Base-by-base conservation (phyloP, 441 rosid species). In the Raphanus hybrid region DNA sequence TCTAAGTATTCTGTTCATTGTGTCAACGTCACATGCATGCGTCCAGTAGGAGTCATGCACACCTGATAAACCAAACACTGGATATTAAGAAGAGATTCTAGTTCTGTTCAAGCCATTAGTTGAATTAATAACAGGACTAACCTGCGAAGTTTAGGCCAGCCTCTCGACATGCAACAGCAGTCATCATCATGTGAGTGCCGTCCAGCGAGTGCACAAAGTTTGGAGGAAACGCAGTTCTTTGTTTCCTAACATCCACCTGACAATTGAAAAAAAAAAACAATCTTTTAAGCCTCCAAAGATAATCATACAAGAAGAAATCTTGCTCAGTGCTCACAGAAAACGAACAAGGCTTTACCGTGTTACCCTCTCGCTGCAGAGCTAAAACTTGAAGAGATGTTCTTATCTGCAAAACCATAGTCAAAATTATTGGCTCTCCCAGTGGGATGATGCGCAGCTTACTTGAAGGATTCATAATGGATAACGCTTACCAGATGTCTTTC, bases 21-120 rank as follows among this genome's bases (percentile, higher is more conserved):
- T 78, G 75, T 96, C 99, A 71, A 92, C 97, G 66, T 92, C 97
- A 74, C 94, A 87, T 45, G 98, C 98, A 84, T 96, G 99, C 4
- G 98, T 96, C 99, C 98, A 96, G 72, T 88, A 96, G 9, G 99
- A 96, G 84, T 96, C 99, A 74, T 96, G 99, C 75, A 96, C 99
- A 66, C 99, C 99, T 96, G 91, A 41, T 3, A 39, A 3, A 35
- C 2, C 55, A 54, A 29, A 0, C 52, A 67, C 3, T n/a, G 54
- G n/a, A 50, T 80, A 20, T 20, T 20, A 29, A 45, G 57, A 48
- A 70, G 39, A 37, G 3, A 2, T n/a, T 60, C 29, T n/a, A 8
- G 1, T 5, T 27, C 6, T 15, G 48, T 14, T 6, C 34, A 37
- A 55, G 68, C 8, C 3, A 65, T 48, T 11, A 55, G 58, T 60